A percentile compares a stretch with the other conserved stretches of the same genome.
phyloP scores from a whole-genome alignment of 306 rosid genomes.

The Pterocarpus macrocarpus region DNA sequence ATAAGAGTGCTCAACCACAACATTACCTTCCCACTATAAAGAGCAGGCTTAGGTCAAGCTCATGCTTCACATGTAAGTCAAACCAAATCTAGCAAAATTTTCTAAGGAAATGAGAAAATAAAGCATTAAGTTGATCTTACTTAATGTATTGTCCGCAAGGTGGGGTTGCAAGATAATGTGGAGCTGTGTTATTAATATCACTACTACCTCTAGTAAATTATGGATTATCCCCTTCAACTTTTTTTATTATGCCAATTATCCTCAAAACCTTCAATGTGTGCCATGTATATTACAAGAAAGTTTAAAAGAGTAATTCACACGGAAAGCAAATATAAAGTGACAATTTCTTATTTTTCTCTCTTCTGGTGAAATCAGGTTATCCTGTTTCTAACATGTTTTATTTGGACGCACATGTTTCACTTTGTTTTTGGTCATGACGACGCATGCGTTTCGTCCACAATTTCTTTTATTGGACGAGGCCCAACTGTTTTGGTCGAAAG shows the following conservation, averaged over 20 bases:
- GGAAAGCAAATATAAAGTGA: background rate
- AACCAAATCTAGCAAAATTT: slow-evolving; percentile 12
- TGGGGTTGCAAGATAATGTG: background rate
- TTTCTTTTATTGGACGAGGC: no score
- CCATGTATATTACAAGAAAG: background rate
- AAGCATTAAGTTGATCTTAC: background rate
- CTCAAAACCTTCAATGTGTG: background rate
- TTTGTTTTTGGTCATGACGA: no score
- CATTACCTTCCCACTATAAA: slow-evolving; percentile 9
- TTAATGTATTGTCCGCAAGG: background rate
- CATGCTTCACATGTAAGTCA: slow-evolving; percentile 33
- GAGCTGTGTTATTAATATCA: background rate
- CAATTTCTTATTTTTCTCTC: background rate
- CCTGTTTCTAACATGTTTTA: no score
- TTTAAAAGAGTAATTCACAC: background rate
- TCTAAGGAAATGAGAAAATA: background rate
- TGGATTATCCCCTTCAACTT: background rate
- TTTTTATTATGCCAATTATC: background rate
- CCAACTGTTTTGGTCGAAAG: no score
- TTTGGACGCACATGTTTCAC: no score
- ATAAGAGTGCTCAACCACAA: slow-evolving; percentile 45
- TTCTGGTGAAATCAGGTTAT: background rate
- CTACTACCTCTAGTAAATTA: background rate
- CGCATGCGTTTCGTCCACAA: no score
- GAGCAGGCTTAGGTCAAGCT: slow-evolving; percentile 25